Evolutionary conservation across 192 early-diverging fungal species (phyloP).

Genomic region (Backusella mclennaniae): DNA sequence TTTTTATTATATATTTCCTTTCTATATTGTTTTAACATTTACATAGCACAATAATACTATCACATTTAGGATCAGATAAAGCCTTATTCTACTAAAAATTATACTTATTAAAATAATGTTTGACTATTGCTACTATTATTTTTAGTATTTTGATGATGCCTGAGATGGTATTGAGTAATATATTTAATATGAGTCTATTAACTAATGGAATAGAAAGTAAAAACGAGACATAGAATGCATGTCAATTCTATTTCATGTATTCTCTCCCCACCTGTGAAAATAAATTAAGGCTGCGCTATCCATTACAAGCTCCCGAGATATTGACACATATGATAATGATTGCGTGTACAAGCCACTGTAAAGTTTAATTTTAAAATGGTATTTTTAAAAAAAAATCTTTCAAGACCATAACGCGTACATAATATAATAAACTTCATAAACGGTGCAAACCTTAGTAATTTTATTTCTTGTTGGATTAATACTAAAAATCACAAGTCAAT

Average conservation of each 20-base stretch:
- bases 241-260: neutral
- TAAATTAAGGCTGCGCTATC: neutral
- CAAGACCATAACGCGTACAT: neutral
- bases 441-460: neutral
- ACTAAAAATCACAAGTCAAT: neutral
- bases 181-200: neutral
- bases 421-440: neutral
- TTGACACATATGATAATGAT: neutral
- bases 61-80: neutral
- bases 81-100: neutral
- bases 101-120: neutral
- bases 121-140: neutral
- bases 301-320: neutral
- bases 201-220: too few species aligned
- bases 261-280: neutral
- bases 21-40: neutral
- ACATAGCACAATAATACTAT: neutral
- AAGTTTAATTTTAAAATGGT: neutral
- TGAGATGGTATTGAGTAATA: neutral
- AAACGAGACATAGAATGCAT: too few species aligned
- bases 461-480: neutral
- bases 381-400: neutral
- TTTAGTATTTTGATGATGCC: neutral
- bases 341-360: neutral
- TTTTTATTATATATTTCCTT: neutral